These are phyloP conservation scores for Aspergillus taichungensis DNA, from an alignment of 495 filamentous ascomycete genomes.

Conservation along the genomic window DNA sequence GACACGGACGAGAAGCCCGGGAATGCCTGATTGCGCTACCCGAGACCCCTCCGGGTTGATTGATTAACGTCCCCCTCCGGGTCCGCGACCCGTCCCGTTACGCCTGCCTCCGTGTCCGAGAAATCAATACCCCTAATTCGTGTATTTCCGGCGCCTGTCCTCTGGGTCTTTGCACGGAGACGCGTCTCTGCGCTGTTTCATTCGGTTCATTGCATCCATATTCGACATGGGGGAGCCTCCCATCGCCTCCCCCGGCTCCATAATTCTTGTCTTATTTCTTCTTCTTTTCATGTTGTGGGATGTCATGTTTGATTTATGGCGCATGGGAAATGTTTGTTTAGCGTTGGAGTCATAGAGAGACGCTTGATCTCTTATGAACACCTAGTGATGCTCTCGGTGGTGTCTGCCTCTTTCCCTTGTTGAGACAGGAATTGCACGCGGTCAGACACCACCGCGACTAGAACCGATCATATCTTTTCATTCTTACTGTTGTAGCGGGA, in stretches of 20 bases:
- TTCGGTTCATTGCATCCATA: conserved; percentile 7
- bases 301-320: too few relatives aligned
- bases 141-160: conserved; percentile 10
- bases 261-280: too few relatives aligned
- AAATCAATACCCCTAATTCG: conserved; percentile 12
- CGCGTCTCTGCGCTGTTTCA: conserved; percentile 5
- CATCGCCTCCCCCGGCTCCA: conserved; percentile 7
- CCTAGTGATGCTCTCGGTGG: too few relatives aligned
- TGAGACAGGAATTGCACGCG: too few relatives aligned
- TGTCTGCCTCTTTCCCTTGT: too few relatives aligned
- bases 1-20: conserved; percentile 97
- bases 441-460: too few relatives aligned
- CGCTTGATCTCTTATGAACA: too few relatives aligned
- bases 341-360: too few relatives aligned
- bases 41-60: conserved; percentile 5
- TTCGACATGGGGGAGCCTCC: conserved; percentile 8
- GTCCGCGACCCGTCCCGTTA: conserved; percentile 11
- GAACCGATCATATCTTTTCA: too few relatives aligned
- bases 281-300: too few relatives aligned
- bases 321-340: too few relatives aligned
- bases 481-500: too few relatives aligned
- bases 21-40: conserved; percentile 47
- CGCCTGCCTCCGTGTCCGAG: background rate
- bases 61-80: background rate
- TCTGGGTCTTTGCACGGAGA: conserved; percentile 7